Base-by-base conservation (phyloP, 371 early-diverging fungal genomes). In the Coemansia linderi region DNA sequence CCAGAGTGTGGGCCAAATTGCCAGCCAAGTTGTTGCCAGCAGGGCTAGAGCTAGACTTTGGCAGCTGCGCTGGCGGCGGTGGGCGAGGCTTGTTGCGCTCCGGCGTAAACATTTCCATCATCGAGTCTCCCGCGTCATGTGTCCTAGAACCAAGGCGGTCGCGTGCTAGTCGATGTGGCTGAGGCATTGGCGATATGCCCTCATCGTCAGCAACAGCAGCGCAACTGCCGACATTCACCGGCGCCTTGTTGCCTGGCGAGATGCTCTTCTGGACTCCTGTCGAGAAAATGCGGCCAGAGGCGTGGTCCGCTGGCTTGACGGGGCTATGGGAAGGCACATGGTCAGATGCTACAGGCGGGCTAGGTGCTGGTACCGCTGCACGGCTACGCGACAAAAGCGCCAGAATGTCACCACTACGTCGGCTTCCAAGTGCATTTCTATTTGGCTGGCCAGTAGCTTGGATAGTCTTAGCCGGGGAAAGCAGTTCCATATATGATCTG, bases 101-200 rank as follows among this genome's bases (percentile, higher is more conserved):
- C 0, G 79, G 79, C 12, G 79, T 75, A 58, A 78, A 75, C 68
- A 78, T 66, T 24, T 78, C 79, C 79, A 78, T 78, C 58, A 78
- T 78, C 46, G 79, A 78, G 41, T 78, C 79, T n/a, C 79, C 79
- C 6, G 64, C 63, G 40, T 76, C 77, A 29, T 54, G 66, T 13
- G 63, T 13, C 29, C 31, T 62, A 9, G 44, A 31, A 27, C 31
- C 71, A 10, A 38, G 46, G 12, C 68, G 66, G 15, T 9, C 27
- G 22, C 39, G 39, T 6, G 24, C 29, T 15, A 39, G 33, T 43
- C 19, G 13, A 27, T 13, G 9, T n/a, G 69, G 71, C 24, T 50
- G 68, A 6, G 70, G 24, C 22, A 70, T 27, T 17, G 70, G 59
- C 2, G 68, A 66, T 52, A 54, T 19, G 50, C 24, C 50, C 5